Percentiles rank a stretch among this genome's conserved stretches.
Evolutionary conservation across 345 rosid genomes (phyloP).

Genomic region (Corchorus capsularis): DNA sequence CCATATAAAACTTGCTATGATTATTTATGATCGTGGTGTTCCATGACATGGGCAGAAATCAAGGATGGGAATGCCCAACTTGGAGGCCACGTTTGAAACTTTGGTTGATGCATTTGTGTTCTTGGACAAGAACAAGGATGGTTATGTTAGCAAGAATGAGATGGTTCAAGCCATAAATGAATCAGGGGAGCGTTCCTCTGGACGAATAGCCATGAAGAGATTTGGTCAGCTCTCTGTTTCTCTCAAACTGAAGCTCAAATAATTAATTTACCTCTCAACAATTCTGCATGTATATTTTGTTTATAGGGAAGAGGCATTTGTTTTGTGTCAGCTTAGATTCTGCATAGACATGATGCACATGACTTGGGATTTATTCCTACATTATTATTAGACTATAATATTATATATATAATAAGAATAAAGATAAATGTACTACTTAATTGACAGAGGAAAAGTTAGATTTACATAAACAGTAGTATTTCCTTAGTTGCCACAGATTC

Average conservation of each 20-base stretch:
- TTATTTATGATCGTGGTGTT: slow-evolving; percentile 13
- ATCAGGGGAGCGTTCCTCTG: slow-evolving; percentile 88
- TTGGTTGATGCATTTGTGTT: slow-evolving; percentile 85
- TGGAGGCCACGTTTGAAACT: slow-evolving; percentile 85
- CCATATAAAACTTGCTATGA: background rate
- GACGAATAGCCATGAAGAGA: slow-evolving; percentile 88
- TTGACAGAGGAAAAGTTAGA: background rate
- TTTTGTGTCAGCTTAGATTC: background rate
- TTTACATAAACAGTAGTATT: too few species aligned
- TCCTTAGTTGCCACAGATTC: too few species aligned
- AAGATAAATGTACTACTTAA: too few species aligned
- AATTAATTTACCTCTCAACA: background rate
- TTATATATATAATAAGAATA: too few species aligned
- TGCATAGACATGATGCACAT: background rate
- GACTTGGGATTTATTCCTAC: background rate
- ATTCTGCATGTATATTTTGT: background rate
- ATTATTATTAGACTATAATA: too few species aligned
- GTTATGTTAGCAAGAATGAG: slow-evolving; percentile 85
- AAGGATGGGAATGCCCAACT: slow-evolving; percentile 64
- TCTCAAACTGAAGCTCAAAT: slow-evolving; percentile 1
- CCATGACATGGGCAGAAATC: slow-evolving; percentile 66
- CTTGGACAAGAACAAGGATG: slow-evolving; percentile 88
- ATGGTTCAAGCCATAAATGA: slow-evolving; percentile 85
- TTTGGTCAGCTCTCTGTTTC: slow-evolving; percentile 59
- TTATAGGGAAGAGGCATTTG: background rate